These are phyloP conservation scores for Vitis amurensis DNA, from an alignment of 164 flowering plant species.

Conservation along the genomic window DNA sequence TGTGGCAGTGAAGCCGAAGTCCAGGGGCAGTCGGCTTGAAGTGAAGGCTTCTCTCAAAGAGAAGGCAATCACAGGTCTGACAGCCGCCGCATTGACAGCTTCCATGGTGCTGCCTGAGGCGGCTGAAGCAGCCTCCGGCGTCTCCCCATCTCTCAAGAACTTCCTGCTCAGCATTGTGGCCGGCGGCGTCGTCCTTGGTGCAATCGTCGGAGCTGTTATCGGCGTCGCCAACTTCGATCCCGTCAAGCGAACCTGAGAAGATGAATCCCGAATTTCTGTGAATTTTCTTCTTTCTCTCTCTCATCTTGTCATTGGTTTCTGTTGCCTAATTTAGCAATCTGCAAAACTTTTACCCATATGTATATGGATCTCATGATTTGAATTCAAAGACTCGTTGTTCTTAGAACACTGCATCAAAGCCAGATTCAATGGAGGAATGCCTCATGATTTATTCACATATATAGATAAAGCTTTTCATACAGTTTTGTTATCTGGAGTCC, in stretches of 20 bases:
- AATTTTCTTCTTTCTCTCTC: neutral
- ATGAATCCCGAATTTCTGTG: neutral
- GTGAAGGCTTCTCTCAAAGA: constrained; percentile 43
- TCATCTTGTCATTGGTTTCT: neutral
- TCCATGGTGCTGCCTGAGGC: constrained; percentile 39
- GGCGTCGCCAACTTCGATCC: constrained; percentile 62
- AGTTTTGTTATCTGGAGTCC: constrained; percentile 5
- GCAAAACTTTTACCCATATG: neutral
- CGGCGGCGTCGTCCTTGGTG: constrained; percentile 43
- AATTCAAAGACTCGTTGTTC: no score
- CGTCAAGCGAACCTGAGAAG: constrained; percentile 35
- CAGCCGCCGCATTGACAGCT: constrained; percentile 39
- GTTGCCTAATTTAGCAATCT: neutral
- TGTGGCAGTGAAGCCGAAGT: neutral
- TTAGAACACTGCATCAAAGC: no score
- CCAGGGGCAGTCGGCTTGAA: constrained; percentile 14
- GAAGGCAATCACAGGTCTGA: constrained; percentile 36
- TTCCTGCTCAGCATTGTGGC: constrained; percentile 55
- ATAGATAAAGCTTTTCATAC: neutral
- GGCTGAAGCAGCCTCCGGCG: constrained; percentile 40
- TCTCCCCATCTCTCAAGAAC: constrained; percentile 54
- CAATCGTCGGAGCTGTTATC: constrained; percentile 39
- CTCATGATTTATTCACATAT: constrained; percentile 13
- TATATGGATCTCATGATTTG: no score
- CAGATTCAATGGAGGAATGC: constrained; percentile 22